These are phyloP conservation scores for Anacardium occidentale DNA, from an alignment of 345 rosid genomes.

Conservation along the genomic window DNA sequence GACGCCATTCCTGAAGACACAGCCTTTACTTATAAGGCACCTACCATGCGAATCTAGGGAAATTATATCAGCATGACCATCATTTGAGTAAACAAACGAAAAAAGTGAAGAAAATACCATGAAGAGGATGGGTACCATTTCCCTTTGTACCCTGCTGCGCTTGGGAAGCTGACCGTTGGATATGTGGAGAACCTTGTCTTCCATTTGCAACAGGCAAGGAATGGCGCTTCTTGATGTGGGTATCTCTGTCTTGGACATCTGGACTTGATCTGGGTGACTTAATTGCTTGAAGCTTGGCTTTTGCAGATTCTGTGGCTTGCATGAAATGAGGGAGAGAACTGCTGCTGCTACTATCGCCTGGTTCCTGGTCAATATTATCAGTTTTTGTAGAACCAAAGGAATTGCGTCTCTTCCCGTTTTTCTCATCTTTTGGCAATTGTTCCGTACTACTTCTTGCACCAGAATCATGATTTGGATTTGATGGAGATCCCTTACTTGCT, in stretches of 20 bases:
- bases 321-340: conserved; percentile 83
- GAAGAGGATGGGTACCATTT: conserved; percentile 35
- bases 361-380: conserved; percentile 60
- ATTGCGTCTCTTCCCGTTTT: conserved; percentile 58
- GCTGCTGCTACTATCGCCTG: conserved; percentile 65
- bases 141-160: conserved; percentile 68
- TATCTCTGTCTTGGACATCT: conserved; percentile 78
- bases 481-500: conserved; percentile 56
- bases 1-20: background rate
- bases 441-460: conserved; percentile 42
- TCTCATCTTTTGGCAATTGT: conserved; percentile 61
- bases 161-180: conserved; percentile 64
- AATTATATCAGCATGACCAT: background rate
- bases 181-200: conserved; percentile 81
- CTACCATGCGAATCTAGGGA: background rate
- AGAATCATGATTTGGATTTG: conserved; percentile 53
- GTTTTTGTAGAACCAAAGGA: conserved; percentile 60
- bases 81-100: background rate
- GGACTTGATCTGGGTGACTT: conserved; percentile 96
- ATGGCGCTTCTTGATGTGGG: conserved; percentile 71
- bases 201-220: conserved; percentile 85
- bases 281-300: conserved; percentile 72
- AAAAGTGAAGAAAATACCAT: conserved; percentile 36
- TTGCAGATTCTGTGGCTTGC: conserved; percentile 95
- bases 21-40: background rate